Evolutionary conservation across 768 basidiomycete species (phyloP).

Genomic region (Suillus cothurnatus): DNA sequence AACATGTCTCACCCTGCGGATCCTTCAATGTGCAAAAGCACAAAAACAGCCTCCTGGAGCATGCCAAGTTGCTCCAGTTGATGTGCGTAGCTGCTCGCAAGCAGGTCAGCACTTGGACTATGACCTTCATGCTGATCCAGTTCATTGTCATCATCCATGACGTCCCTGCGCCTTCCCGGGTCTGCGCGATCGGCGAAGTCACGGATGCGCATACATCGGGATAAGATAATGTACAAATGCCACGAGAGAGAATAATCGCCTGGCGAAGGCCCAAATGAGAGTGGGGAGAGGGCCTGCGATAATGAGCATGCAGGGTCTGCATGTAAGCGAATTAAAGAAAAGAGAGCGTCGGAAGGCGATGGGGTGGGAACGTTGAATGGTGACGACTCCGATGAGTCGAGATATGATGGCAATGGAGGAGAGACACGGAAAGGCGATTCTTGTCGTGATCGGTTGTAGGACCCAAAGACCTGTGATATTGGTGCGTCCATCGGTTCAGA

Average conservation of each 20-base stretch:
- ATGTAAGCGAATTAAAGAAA: slow-evolving; percentile 77
- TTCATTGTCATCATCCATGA: slow-evolving; percentile 42
- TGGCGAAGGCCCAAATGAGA: slow-evolving; percentile 74
- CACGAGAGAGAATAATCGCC: slow-evolving; percentile 86
- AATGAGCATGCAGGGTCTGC: slow-evolving; percentile 71
- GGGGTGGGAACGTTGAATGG: slow-evolving; percentile 47
- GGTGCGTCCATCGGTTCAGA: slow-evolving; percentile 70
- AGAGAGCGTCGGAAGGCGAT: slow-evolving; percentile 72
- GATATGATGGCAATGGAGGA: slow-evolving; percentile 61
- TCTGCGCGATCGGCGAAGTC: slow-evolving; percentile 86
- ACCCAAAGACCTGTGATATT: slow-evolving; percentile 65
- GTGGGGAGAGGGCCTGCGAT: slow-evolving; percentile 68
- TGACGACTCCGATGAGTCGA: slow-evolving; percentile 34
- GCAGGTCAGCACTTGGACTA: slow-evolving; percentile 78
- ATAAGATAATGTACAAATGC: slow-evolving; percentile 90
- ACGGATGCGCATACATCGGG: slow-evolving; percentile 77
- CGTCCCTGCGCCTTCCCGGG: slow-evolving; percentile 37
- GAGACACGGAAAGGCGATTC: slow-evolving; percentile 45
- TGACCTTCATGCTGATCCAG: slow-evolving; percentile 67
- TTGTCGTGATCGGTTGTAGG: slow-evolving; percentile 53
- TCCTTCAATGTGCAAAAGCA: slow-evolving; percentile 85
- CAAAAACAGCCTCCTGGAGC: slow-evolving; percentile 87
- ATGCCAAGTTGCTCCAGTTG: slow-evolving; percentile 82
- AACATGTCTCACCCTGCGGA: slow-evolving; percentile 63
- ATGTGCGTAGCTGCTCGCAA: slow-evolving; percentile 83